A percentile compares a stretch with the other conserved stretches of the same genome.
Conservation (phyloP, 2,329 filamentous ascomycete genomes). For the Esteya vermicola region DNA sequence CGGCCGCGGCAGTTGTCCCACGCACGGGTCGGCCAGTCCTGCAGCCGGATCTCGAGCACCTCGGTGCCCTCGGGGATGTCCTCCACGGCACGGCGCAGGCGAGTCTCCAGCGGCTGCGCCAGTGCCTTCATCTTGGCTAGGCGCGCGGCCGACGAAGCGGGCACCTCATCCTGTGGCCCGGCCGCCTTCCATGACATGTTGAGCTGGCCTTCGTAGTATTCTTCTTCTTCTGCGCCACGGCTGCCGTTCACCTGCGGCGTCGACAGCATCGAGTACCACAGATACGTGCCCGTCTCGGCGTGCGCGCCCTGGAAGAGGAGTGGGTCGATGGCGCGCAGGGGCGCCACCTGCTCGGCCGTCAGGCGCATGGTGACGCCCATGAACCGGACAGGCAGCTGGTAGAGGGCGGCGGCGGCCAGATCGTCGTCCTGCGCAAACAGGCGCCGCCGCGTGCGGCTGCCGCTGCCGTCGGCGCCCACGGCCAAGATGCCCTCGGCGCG, state of each 20-base stretch:
- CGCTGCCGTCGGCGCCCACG: slow-evolving; percentile 26
- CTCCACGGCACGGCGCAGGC: slow-evolving; percentile 21
- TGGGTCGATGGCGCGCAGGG: slow-evolving; percentile 26
- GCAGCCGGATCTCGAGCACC: slow-evolving; percentile 20
- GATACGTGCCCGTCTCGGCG: slow-evolving; percentile 30
- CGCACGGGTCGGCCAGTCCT: slow-evolving; percentile 19
- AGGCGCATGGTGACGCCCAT: background rate
- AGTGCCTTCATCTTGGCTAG: background rate
- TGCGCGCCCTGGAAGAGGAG: slow-evolving; percentile 40
- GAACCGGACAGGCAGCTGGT: background rate
- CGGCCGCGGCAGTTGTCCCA: slow-evolving; percentile 29
- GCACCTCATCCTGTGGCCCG: too few species aligned
- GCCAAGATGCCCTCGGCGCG: slow-evolving; percentile 18
- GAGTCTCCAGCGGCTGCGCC: background rate
- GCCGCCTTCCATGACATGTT: too few species aligned
- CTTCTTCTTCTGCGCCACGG: too few species aligned
- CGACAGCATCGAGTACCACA: too few species aligned
- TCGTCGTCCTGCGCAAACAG: slow-evolving; percentile 17
- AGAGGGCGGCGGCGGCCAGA: slow-evolving; percentile 2
- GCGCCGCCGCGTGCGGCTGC: slow-evolving; percentile 20
- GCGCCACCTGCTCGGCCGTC: background rate
- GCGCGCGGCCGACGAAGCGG: too few species aligned
- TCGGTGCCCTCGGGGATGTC: slow-evolving; percentile 25
- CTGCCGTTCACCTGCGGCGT: too few species aligned
- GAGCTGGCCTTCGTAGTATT: too few species aligned